Evolutionary conservation across 352 stramenopile species (phyloP).

Genomic region (Globisporangium echinulatum): DNA sequence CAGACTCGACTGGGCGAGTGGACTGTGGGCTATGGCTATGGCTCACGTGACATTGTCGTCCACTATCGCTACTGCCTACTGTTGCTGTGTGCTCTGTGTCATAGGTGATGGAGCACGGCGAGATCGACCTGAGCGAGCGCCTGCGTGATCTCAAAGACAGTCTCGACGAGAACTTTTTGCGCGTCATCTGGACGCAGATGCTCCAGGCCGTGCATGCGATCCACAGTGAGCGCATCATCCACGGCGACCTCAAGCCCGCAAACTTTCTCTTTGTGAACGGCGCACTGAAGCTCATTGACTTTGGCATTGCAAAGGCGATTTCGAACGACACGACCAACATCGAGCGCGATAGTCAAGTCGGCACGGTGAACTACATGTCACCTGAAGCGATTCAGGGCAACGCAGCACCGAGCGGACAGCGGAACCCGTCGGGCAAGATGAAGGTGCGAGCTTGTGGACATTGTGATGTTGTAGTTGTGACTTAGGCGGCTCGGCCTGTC

Average conservation of each 20-base stretch:
- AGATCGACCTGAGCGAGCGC: conserved; percentile 95
- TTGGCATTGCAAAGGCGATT: conserved; percentile 97
- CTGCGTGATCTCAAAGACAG: conserved; percentile 72
- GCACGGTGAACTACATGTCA: conserved; percentile 97
- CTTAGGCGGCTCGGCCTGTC: too few species aligned
- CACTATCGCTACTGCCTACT: too few species aligned
- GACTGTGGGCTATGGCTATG: neutral
- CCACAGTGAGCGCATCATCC: conserved; percentile 94
- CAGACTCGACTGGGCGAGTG: neutral
- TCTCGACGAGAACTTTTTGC: conserved; percentile 96
- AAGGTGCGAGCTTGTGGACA: conserved; percentile 31
- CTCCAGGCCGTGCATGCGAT: conserved; percentile 96
- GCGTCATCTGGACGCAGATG: conserved; percentile 99
- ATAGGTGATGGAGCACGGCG: conserved; percentile 95
- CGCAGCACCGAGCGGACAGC: conserved; percentile 34
- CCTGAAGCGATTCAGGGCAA: conserved; percentile 87
- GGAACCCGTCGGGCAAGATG: conserved; percentile 68
- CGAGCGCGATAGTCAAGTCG: conserved; percentile 93
- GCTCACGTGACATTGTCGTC: neutral
- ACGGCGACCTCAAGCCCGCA: conserved; percentile 92
- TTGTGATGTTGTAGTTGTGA: too few species aligned
- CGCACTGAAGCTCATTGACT: conserved; percentile 96
- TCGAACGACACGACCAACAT: conserved; percentile 97
- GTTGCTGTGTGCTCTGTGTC: conserved; percentile 1
- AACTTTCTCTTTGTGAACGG: conserved; percentile 98